A percentile compares a stretch with the other conserved stretches of the same genome.
Conservation (phyloP, 305 asterid species). For the Plantago rigida region DNA sequence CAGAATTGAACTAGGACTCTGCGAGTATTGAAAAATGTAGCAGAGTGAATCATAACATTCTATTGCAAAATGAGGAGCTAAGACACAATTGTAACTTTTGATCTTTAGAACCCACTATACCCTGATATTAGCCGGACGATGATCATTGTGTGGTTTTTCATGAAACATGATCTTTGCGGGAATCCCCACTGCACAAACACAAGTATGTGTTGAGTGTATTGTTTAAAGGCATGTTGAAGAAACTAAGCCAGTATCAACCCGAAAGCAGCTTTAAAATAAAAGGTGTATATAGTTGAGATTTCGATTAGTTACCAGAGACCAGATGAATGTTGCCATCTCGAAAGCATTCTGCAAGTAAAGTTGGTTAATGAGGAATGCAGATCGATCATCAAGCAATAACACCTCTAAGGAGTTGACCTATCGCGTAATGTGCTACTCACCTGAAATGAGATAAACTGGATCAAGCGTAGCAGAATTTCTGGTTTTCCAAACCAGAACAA, state of each 20-base stretch:
- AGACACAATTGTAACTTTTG: neutral
- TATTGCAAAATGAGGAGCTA: neutral
- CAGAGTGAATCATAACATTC: neutral
- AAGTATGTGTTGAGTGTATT: neutral
- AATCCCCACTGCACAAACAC: slow-evolving; percentile 67
- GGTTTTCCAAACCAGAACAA: slow-evolving; percentile 93
- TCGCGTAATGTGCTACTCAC: slow-evolving; percentile 26
- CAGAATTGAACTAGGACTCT: slow-evolving; percentile 83
- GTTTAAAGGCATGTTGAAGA: slow-evolving; percentile 4
- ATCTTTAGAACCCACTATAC: slow-evolving; percentile 25
- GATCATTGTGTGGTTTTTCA: slow-evolving; percentile 71
- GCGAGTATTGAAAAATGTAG: slow-evolving; percentile 18
- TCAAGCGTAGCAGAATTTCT: slow-evolving; percentile 60
- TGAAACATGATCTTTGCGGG: slow-evolving; percentile 60
- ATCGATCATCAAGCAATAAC: neutral
- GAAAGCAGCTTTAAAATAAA: no score
- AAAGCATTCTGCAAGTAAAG: slow-evolving; percentile 69
- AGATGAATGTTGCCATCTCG: slow-evolving; percentile 89
- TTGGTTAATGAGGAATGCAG: neutral
- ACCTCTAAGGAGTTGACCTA: neutral
- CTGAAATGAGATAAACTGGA: slow-evolving; percentile 91
- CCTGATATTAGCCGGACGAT: slow-evolving; percentile 56
- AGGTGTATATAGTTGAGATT: no score
- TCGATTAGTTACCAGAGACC: slow-evolving; percentile 58
- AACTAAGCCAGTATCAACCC: neutral